Evolutionary conservation across 2,329 filamentous ascomycete genomes (phyloP).

Genomic region (Fusarium neocosmosporiellum): DNA sequence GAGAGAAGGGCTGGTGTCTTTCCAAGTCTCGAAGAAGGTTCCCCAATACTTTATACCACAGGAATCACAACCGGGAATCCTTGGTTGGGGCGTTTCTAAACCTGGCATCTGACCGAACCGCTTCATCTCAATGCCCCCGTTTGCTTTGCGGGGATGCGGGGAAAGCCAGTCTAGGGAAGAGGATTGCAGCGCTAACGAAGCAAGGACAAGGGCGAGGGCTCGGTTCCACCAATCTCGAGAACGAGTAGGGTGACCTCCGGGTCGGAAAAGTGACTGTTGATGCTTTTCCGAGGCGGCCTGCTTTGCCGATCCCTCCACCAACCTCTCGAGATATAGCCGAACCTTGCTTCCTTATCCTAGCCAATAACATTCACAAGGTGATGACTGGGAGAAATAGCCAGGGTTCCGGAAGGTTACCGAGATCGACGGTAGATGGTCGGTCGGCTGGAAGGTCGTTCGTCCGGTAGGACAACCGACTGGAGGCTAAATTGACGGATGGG

Average conservation of each 20-base stretch:
- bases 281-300: constrained; percentile 1
- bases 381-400: background rate
- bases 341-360: background rate
- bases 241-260: background rate
- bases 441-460: background rate
- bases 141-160: constrained; percentile 14
- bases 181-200: background rate
- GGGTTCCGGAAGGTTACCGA: constrained; percentile 1
- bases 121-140: background rate
- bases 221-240: constrained; percentile 9
- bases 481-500: background rate
- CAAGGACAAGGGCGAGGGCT: background rate
- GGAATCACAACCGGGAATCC: background rate
- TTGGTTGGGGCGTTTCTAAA: background rate
- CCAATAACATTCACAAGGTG: background rate
- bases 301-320: constrained; percentile 2
- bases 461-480: background rate
- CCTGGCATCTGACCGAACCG: constrained; percentile 3
- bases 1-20: background rate
- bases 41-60: background rate
- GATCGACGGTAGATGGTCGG: constrained; percentile 2
- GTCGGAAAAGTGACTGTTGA: background rate
- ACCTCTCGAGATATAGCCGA: background rate
- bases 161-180: constrained; percentile 7
- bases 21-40: background rate